A percentile compares a stretch with the other conserved stretches of the same genome.
Conservation (phyloP, 331 rosid species). For the Quercus tomentella region DNA sequence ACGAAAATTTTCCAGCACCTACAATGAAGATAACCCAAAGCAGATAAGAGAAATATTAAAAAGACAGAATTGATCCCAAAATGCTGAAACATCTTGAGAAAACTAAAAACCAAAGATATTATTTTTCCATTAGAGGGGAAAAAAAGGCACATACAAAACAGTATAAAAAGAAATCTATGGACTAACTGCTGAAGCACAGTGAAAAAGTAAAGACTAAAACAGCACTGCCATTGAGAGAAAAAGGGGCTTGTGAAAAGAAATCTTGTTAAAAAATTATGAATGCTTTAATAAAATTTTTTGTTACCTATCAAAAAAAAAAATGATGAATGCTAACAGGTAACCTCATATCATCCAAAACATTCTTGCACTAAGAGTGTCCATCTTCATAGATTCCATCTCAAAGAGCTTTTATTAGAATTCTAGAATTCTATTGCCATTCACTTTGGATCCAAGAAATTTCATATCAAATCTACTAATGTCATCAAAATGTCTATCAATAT, state of each 20-base stretch:
- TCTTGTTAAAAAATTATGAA: background rate
- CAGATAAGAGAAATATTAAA: conserved; percentile 4
- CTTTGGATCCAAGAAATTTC: background rate
- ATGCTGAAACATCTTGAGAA: background rate
- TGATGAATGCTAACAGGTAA: background rate
- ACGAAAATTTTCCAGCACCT: conserved; percentile 90
- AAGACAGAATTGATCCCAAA: background rate
- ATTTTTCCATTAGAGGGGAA: background rate
- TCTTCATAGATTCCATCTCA: background rate
- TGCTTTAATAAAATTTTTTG: background rate
- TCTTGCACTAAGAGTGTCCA: background rate
- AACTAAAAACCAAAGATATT: background rate
- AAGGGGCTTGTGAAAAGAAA: background rate
- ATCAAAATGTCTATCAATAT: background rate
- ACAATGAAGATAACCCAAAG: conserved; percentile 13
- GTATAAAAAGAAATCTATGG: background rate
- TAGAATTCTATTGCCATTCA: background rate
- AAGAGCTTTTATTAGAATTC: background rate
- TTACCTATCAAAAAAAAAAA: too few relatives aligned
- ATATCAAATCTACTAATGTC: background rate
- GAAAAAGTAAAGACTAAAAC: background rate
- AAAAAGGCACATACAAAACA: background rate
- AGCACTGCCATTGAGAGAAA: background rate
- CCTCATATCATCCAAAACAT: background rate
- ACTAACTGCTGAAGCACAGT: background rate